Conservation (phyloP, 176 grass and related monocot species). For the Musa itinerans region DNA sequence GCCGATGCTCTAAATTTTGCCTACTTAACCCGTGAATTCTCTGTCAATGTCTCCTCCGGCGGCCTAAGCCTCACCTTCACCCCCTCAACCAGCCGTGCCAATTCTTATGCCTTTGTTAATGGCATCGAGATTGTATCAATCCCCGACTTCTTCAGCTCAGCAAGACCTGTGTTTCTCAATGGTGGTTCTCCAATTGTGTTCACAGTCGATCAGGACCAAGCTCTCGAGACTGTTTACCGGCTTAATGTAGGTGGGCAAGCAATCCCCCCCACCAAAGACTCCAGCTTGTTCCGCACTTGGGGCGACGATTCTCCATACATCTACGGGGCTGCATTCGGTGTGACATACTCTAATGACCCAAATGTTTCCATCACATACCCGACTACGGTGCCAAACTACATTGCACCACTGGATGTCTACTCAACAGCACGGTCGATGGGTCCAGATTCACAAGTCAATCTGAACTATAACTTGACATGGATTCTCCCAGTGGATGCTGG, state of each 20-base stretch:
- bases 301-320: slow-evolving; percentile 30
- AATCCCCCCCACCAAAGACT: slow-evolving; percentile 28
- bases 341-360: slow-evolving; percentile 20
- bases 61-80: slow-evolving; percentile 43
- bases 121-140: slow-evolving; percentile 62
- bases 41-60: slow-evolving; percentile 30
- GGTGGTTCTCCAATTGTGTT: not conserved
- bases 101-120: slow-evolving; percentile 63
- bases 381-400: slow-evolving; percentile 24
- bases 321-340: slow-evolving; percentile 23
- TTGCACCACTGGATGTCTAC: slow-evolving; percentile 44
- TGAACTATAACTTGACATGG: slow-evolving; percentile 82
- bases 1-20: not conserved
- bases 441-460: slow-evolving; percentile 35
- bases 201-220: not conserved
- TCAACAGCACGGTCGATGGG: slow-evolving; percentile 68
- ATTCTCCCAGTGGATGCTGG: slow-evolving; percentile 44
- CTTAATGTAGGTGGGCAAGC: slow-evolving; percentile 52
- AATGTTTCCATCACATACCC: slow-evolving; percentile 42
- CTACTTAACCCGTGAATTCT: slow-evolving; percentile 39
- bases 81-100: slow-evolving; percentile 23
- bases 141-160: slow-evolving; percentile 34
- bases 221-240: slow-evolving; percentile 52
- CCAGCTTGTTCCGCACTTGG: slow-evolving; percentile 52
- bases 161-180: not conserved